A percentile compares a stretch with the other conserved stretches of the same genome.
phyloP scores from a whole-genome alignment of 192 early-diverging fungal species.

The Helicostylum pulchrum region DNA sequence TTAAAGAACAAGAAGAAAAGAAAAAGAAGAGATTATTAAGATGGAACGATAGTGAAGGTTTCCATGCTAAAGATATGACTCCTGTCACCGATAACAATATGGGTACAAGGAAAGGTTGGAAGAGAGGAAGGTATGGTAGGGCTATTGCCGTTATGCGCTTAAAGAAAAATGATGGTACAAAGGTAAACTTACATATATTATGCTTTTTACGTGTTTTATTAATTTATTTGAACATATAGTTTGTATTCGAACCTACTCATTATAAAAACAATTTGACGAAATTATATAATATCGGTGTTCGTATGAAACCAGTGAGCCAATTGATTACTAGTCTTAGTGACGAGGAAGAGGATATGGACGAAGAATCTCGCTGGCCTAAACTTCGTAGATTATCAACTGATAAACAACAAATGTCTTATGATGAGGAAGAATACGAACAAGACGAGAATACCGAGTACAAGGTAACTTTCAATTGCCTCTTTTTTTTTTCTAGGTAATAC shows the following conservation, averaged over 20 bases:
- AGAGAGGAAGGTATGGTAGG: slow-evolving; percentile 64
- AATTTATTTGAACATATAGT: slow-evolving; percentile 16
- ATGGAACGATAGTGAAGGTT: slow-evolving; percentile 39
- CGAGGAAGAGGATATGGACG: slow-evolving; percentile 1
- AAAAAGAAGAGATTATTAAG: slow-evolving; percentile 43
- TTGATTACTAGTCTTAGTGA: slow-evolving; percentile 27
- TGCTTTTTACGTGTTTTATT: neutral
- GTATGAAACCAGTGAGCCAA: slow-evolving; percentile 31
- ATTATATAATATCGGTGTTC: slow-evolving; percentile 41
- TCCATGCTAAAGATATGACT: slow-evolving; percentile 62
- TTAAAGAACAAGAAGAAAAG: slow-evolving; percentile 35
- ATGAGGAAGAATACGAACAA: neutral
- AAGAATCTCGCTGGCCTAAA: neutral
- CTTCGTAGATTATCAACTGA: no score
- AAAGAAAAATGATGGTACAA: slow-evolving; percentile 49
- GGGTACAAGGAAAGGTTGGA: slow-evolving; percentile 63
- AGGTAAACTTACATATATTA: slow-evolving; percentile 10
- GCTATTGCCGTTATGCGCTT: slow-evolving; percentile 69
- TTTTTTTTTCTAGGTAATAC: neutral
- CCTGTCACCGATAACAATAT: slow-evolving; percentile 69
- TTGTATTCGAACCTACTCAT: slow-evolving; percentile 65
- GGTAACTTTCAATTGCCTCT: neutral
- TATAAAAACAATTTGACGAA: slow-evolving; percentile 66
- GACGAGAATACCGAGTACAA: slow-evolving; percentile 29
- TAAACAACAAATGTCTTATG: no score